A percentile compares a stretch with the other conserved stretches of the same genome.
Evolutionary conservation across 2,329 filamentous ascomycete species (phyloP).

Genomic region (Fulvia fulva): DNA sequence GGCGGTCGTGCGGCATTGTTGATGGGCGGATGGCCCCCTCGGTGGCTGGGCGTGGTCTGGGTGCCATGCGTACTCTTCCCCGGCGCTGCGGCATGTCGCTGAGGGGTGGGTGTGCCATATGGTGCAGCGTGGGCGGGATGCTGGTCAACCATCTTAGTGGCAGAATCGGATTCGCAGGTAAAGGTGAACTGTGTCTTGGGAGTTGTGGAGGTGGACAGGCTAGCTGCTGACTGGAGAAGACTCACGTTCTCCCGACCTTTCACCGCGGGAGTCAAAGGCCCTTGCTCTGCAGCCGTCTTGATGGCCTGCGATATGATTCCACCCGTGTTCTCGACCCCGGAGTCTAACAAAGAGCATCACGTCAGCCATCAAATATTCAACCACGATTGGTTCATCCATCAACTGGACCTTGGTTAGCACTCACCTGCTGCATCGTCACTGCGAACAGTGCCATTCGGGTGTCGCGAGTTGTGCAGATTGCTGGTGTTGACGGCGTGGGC

Average conservation of each 20-base stretch:
- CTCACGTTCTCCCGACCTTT: slow-evolving; percentile 72
- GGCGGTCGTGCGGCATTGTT: slow-evolving; percentile 17
- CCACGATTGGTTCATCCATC: background rate
- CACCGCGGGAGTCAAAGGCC: slow-evolving; percentile 52
- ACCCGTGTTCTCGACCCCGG: slow-evolving; percentile 38
- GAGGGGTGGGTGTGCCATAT: slow-evolving; percentile 17
- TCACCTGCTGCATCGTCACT: slow-evolving; percentile 19
- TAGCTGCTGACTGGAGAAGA: slow-evolving; percentile 61
- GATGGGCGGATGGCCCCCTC: slow-evolving; percentile 9
- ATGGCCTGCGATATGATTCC: slow-evolving; percentile 93
- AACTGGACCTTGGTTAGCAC: slow-evolving; percentile 6
- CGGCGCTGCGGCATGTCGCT: slow-evolving; percentile 10
- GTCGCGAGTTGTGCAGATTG: slow-evolving; percentile 38
- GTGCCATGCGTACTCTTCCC: slow-evolving; percentile 23
- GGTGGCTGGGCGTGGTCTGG: slow-evolving; percentile 27
- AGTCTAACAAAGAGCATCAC: slow-evolving; percentile 36
- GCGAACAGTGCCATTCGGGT: slow-evolving; percentile 19
- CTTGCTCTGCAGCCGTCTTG: slow-evolving; percentile 74
- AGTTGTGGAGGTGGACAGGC: slow-evolving; percentile 51
- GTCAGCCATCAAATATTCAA: slow-evolving; percentile 10
- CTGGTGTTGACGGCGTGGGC: slow-evolving; percentile 39
- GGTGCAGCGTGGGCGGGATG: slow-evolving; percentile 21
- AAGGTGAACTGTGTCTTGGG: slow-evolving; percentile 92
- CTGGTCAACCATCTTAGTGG: slow-evolving; percentile 62
- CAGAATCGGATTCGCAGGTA: slow-evolving; percentile 85